Conservation (phyloP, 2,329 filamentous ascomycete species). For the Cladosporium colombiae region DNA sequence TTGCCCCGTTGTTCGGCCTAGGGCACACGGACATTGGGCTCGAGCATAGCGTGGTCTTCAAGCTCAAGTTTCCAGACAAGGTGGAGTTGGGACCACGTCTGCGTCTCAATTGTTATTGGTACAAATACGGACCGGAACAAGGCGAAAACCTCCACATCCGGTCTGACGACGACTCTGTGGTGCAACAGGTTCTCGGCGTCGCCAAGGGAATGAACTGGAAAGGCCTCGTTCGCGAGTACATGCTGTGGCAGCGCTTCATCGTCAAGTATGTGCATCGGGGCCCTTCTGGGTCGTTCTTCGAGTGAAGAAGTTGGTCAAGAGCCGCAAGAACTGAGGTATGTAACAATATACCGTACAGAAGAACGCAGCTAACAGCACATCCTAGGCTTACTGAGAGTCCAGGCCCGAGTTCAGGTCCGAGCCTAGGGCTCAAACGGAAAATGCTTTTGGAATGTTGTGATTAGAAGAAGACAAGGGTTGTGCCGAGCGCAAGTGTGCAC, state of each 20-base stretch:
- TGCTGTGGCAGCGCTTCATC: not conserved
- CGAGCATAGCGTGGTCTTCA: not conserved
- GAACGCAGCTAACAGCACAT: too few relatives aligned
- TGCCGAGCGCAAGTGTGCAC: too few relatives aligned
- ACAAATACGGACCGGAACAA: not conserved
- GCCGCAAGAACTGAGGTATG: not conserved
- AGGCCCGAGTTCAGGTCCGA: too few relatives aligned
- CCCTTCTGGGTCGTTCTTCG: fast-evolving
- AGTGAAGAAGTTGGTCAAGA: not conserved
- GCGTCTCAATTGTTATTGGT: not conserved
- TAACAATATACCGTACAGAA: too few relatives aligned
- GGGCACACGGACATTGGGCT: too few relatives aligned
- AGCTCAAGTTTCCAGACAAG: not conserved
- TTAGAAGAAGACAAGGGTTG: too few relatives aligned
- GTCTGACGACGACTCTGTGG: not conserved
- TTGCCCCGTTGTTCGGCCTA: too few relatives aligned
- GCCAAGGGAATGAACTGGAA: not conserved
- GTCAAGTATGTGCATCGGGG: not conserved
- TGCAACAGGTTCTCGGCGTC: not conserved
- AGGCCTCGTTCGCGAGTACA: not conserved
- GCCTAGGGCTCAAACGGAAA: too few relatives aligned
- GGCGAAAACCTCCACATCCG: not conserved
- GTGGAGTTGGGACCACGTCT: not conserved
- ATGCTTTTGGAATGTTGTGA: too few relatives aligned
- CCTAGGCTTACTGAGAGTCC: too few relatives aligned